A percentile compares a stretch with the other conserved stretches of the same genome.
These are phyloP conservation scores for Phlebiopsis flavidoalba DNA, from an alignment of 768 basidiomycete species.

Conservation along the genomic window DNA sequence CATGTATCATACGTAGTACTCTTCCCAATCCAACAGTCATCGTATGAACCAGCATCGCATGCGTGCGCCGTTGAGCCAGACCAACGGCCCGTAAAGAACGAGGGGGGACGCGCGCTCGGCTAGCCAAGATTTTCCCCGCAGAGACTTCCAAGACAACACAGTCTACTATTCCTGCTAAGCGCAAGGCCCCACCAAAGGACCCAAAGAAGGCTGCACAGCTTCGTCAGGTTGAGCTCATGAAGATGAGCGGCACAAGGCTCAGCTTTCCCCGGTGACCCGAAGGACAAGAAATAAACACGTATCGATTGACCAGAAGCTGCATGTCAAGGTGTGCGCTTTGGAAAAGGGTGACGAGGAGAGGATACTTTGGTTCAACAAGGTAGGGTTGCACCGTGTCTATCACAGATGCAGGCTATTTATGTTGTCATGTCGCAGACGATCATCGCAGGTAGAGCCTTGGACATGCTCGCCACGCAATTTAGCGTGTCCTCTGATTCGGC, in stretches of 20 bases:
- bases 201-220: slow-evolving; percentile 49
- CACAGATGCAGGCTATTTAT: not conserved
- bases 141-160: slow-evolving; percentile 7
- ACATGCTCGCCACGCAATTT: slow-evolving; percentile 41
- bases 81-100: slow-evolving; percentile 30
- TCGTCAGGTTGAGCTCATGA: slow-evolving; percentile 63
- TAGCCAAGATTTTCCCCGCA: slow-evolving; percentile 46
- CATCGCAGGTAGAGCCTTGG: slow-evolving; percentile 57
- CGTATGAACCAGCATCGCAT: slow-evolving; percentile 62
- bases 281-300: slow-evolving; percentile 43
- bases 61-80: slow-evolving; percentile 34
- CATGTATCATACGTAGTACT: not conserved
- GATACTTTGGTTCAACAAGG: slow-evolving; percentile 72
- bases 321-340: slow-evolving; percentile 41
- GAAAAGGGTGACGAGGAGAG: slow-evolving; percentile 32
- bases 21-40: slow-evolving; percentile 44
- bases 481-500: slow-evolving; percentile 25
- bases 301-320: slow-evolving; percentile 51
- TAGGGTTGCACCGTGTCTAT: slow-evolving; percentile 23
- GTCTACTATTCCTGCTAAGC: slow-evolving; percentile 6
- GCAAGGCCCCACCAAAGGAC: slow-evolving; percentile 28
- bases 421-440: slow-evolving; percentile 34
- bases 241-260: slow-evolving; percentile 68
- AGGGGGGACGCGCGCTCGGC: slow-evolving; percentile 45
- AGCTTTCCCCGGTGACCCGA: slow-evolving; percentile 57